Evolutionary conservation across 2,329 filamentous ascomycete species (phyloP).

Genomic region (Aquanectria penicillioides): DNA sequence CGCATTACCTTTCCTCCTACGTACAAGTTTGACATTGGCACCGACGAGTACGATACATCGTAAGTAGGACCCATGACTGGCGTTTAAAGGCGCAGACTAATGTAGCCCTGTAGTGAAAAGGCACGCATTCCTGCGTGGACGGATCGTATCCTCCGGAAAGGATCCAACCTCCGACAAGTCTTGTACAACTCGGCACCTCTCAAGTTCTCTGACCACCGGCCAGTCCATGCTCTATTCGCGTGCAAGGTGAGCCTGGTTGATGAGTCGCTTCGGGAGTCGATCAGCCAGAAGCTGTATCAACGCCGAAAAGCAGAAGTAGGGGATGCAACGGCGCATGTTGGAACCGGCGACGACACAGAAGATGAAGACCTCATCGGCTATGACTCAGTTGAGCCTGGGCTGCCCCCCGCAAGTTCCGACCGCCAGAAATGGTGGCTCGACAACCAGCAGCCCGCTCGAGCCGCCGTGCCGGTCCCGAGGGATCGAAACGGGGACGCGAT

Average conservation of each 20-base stretch:
- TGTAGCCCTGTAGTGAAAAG: conserved; percentile 73
- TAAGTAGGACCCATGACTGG: conserved; percentile 53
- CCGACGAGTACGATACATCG: conserved; percentile 91
- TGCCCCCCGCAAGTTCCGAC: conserved; percentile 74
- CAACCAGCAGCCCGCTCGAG: conserved; percentile 78
- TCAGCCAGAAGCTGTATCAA: conserved; percentile 80
- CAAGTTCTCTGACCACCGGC: conserved; percentile 93
- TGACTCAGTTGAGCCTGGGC: conserved; percentile 82
- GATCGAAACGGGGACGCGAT: conserved; percentile 61
- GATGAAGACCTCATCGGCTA: conserved; percentile 86
- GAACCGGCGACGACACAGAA: conserved; percentile 65
- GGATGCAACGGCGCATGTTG: conserved; percentile 66
- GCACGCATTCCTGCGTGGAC: conserved; percentile 96
- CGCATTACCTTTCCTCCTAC: conserved; percentile 90
- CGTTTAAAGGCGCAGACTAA: conserved; percentile 23
- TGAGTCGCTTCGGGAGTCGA: conserved; percentile 74
- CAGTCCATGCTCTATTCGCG: conserved; percentile 89
- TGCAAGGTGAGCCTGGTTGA: conserved; percentile 85
- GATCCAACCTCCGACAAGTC: conserved; percentile 81
- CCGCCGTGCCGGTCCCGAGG: conserved; percentile 72
- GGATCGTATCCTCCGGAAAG: conserved; percentile 90
- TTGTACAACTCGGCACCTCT: conserved; percentile 86
- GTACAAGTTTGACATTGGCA: conserved; percentile 93
- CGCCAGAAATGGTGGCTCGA: conserved; percentile 78
- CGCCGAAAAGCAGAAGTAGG: conserved; percentile 74